Evolutionary conservation across 2,329 filamentous ascomycete species (phyloP), one percentile per base, ranked within the genome.

Genomic region (Zymoseptoria passerinii): DNA sequence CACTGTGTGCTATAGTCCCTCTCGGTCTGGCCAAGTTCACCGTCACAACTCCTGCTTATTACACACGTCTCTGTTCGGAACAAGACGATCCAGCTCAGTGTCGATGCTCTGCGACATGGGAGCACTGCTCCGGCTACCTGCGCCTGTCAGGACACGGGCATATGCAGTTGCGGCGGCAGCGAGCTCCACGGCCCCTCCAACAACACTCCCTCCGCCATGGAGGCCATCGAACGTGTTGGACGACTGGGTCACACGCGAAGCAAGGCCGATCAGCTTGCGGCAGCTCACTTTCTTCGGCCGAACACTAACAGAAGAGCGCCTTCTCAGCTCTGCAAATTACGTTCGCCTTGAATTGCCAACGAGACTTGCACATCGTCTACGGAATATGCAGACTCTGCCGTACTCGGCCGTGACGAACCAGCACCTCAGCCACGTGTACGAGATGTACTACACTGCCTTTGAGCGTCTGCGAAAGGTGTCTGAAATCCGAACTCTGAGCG

Each of bases 211-310:
- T 53, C 82, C 82, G 1, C 76, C 79, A 68, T 85, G 82, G 82
- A 74, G 82, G 54, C 81, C 82, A 51, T 80, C 80, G 48, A 79
- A 78, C 19, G 78, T 81, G 40, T 74, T 86, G 54, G 83, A 86
- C 72, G 81, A 85, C 80, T 97, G 92, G 91, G 92, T 96, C 55
- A 87, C 89, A 63, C 89, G 88, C 69, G 90, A 96, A 72, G 92
- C 92, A 53, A 84, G 91, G 55, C 94, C 94, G n/a, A 96, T 99
- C 71, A 96, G 90, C 76, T 78, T 99, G 68, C 88, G 94, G 59
- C 94, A 97, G 76, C 83, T 99, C 68, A 97, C 95, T 77, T 95
- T 97, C 69, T 99, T 97, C 75, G 94, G 94, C 28, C 87, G 94
- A 52, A 95, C 92, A 20, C 77, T 99, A 71, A 96, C 92, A 52